Base-by-base conservation (phyloP, 192 early-diverging fungal species). In the Backusella tuberculispora region DNA sequence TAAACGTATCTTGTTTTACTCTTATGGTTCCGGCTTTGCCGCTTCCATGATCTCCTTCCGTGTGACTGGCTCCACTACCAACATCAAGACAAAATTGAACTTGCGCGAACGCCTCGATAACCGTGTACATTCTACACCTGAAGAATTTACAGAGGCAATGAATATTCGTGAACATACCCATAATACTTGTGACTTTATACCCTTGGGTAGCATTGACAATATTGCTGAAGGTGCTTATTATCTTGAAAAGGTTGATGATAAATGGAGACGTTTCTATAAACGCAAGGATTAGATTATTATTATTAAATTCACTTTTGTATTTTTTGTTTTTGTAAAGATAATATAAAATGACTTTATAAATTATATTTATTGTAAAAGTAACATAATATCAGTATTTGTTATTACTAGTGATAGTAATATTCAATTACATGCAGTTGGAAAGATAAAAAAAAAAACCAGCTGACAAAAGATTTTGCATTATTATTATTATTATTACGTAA, bases 11-110 rank as follows among this genome's bases (percentile, higher is more conserved):
- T 88, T 88, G 24, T 42, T 97, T 71, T 99, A 95, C 81, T 97
- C 98, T 6, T 99, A 98, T 80, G 98, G 98, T 65, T 97, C 95
- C 5, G 98, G 98, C 46, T 93, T 96, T 42, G 92, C 98, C 65
- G 90, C 96, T 46, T 93, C 95, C 67, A 92, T 97, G 87, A 95
- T 96, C 82, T 97, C 96, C 26, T 83, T 97, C 80, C 91, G 91
- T 78, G 91, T 98, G 38, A 84, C 84, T 48, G 84, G 80, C 24
- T 85, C 90, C 53, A 91, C 91, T 68, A 75, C 81, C 17, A 68
- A 81, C 47, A 92, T 97, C 73, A 83, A 85, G 38, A 19, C 80
- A 26, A 86, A 81, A 5, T 78, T 99, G 38, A 81, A 91, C 78
- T 70, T 99, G 76, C 82, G 78, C 48, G 75, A 84, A 45, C 91